A percentile compares a stretch with the other conserved stretches of the same genome.
These are phyloP conservation scores for Lachnellula subtilissima DNA, from an alignment of 2,329 filamentous ascomycete species.

Conservation along the genomic window DNA sequence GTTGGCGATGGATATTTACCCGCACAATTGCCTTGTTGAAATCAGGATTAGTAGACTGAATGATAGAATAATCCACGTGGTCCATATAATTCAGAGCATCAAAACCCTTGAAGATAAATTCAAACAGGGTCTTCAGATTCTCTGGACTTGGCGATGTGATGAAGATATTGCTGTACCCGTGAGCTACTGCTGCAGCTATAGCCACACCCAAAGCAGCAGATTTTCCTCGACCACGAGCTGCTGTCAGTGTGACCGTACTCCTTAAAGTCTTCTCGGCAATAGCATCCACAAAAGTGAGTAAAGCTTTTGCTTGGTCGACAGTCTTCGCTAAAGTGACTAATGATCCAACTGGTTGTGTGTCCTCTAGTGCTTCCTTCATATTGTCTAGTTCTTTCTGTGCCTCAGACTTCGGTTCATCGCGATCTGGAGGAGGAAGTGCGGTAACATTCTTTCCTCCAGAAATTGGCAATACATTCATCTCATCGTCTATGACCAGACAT, in stretches of 20 bases:
- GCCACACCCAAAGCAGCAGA: conserved; percentile 93
- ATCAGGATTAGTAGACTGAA: conserved; percentile 95
- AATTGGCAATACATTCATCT: conserved; percentile 94
- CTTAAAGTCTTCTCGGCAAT: conserved; percentile 93
- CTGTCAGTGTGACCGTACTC: conserved; percentile 89
- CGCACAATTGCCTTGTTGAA: conserved; percentile 99
- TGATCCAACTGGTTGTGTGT: conserved; percentile 80
- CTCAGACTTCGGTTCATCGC: conserved; percentile 67
- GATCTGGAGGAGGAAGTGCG: conserved; percentile 69
- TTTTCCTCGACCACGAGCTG: conserved; percentile 91
- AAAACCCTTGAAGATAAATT: conserved; percentile 98
- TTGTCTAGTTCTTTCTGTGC: conserved; percentile 72
- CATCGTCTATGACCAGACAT: conserved; percentile 94
- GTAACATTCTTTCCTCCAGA: conserved; percentile 91
- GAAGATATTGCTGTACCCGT: conserved; percentile 99
- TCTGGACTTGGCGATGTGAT: conserved; percentile 97
- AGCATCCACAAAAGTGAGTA: conserved; percentile 94
- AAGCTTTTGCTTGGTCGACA: conserved; percentile 90
- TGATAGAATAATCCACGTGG: conserved; percentile 95
- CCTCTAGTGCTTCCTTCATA: conserved; percentile 82
- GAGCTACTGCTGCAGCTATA: conserved; percentile 86
- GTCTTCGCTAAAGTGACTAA: conserved; percentile 83
- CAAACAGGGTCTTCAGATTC: conserved; percentile 96
- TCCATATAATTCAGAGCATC: conserved; percentile 91
- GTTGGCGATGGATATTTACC: conserved; percentile 90